Percentiles rank a stretch among this genome's conserved stretches.
phyloP scores from a whole-genome alignment of 2,329 filamentous ascomycete genomes.

The Aspergillus fischeri region DNA sequence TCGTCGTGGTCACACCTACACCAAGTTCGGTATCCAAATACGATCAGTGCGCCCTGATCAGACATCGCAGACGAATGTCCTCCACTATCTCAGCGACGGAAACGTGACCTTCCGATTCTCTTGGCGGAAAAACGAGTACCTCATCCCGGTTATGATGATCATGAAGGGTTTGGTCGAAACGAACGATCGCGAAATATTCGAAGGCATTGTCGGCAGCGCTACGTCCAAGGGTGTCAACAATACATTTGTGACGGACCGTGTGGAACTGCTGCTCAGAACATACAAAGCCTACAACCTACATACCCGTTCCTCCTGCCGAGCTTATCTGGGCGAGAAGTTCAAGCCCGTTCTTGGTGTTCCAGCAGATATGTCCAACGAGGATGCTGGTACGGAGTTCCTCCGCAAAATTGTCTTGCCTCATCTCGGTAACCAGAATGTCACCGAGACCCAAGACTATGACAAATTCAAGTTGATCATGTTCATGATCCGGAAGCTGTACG shows the following conservation, averaged over 20 bases:
- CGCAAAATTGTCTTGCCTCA: conserved; percentile 88
- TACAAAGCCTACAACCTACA: conserved; percentile 90
- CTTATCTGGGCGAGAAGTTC: conserved; percentile 89
- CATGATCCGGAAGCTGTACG: conserved; percentile 94
- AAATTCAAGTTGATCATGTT: conserved; percentile 93
- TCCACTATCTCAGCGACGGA: conserved; percentile 93
- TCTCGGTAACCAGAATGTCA: conserved; percentile 79
- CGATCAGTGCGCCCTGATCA: conserved; percentile 94
- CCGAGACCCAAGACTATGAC: conserved; percentile 76
- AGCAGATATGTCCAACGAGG: conserved; percentile 78
- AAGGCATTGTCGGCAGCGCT: conserved; percentile 77
- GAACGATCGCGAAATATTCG: conserved; percentile 93
- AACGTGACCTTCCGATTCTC: conserved; percentile 97
- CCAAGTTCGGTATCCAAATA: conserved; percentile 83
- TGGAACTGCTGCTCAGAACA: conserved; percentile 84
- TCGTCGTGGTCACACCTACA: conserved; percentile 82
- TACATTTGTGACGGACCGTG: conserved; percentile 90
- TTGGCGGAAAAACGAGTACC: conserved; percentile 94
- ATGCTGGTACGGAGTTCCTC: conserved; percentile 86
- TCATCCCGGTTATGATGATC: conserved; percentile 96
- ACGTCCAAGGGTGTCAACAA: conserved; percentile 75
- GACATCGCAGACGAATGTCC: conserved; percentile 93
- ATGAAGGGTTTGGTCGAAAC: conserved; percentile 93
- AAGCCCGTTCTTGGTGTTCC: conserved; percentile 79
- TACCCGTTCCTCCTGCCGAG: conserved; percentile 72